Conservation (phyloP, 495 filamentous ascomycete genomes). For the Lasiosphaeria ovina region DNA sequence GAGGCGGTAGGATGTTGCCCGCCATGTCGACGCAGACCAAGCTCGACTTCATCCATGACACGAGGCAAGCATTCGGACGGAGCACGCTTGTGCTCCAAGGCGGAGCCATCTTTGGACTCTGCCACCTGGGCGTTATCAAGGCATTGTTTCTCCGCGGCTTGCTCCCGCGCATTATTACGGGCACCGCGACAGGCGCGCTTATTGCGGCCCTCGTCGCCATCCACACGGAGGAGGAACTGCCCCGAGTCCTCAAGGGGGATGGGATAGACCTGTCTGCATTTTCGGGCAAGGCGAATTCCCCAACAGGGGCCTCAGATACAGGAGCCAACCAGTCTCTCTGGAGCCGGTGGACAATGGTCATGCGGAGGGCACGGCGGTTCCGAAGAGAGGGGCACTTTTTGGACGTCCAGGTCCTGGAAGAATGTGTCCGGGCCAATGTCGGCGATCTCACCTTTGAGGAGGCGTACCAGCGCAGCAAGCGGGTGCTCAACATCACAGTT, state of each 20-base stretch:
- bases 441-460: constrained; percentile 94
- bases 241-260: constrained; percentile 70
- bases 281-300: constrained; percentile 38
- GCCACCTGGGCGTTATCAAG: constrained; percentile 88
- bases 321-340: constrained; percentile 23
- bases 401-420: constrained; percentile 76
- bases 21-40: constrained; percentile 75
- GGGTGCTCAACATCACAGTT: constrained; percentile 90
- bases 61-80: constrained; percentile 84
- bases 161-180: constrained; percentile 85
- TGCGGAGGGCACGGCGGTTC: constrained; percentile 63
- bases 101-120: constrained; percentile 87
- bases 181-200: constrained; percentile 85
- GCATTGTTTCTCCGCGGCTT: constrained; percentile 81
- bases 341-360: constrained; percentile 55
- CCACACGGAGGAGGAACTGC: constrained; percentile 83
- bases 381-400: constrained; percentile 76
- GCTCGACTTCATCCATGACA: constrained; percentile 85
- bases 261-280: constrained; percentile 85
- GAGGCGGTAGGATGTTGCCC: constrained; percentile 12
- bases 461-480: constrained; percentile 80
- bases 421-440: constrained; percentile 81
- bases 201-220: constrained; percentile 88
- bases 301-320: constrained; percentile 6
- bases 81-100: constrained; percentile 86